Conservation (phyloP, 1,284 basidiomycete genomes). For the Cyathus olla region DNA sequence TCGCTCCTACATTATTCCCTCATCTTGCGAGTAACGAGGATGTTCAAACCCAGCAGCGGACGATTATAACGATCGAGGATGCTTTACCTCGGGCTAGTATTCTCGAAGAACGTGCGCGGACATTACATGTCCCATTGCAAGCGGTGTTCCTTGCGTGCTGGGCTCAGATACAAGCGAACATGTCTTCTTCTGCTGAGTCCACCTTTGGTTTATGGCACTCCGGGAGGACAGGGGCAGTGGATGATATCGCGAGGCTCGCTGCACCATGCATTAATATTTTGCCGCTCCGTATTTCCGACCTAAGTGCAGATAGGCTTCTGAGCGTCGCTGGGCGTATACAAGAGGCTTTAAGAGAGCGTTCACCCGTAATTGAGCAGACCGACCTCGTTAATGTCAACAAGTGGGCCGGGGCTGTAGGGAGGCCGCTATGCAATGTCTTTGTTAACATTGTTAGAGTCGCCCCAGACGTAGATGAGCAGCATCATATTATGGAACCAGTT, state of each 20-base stretch:
- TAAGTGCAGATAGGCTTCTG: constrained; percentile 22
- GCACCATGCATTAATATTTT: constrained; percentile 61
- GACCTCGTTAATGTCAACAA: constrained; percentile 48
- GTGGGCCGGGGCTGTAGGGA: constrained; percentile 42
- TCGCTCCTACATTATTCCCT: constrained; percentile 45
- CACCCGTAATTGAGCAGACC: constrained; percentile 54
- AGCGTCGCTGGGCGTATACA: constrained; percentile 46
- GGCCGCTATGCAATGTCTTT: constrained; percentile 56
- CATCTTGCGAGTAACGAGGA: constrained; percentile 10
- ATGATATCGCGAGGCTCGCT: constrained; percentile 50
- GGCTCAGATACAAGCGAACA: constrained; percentile 52
- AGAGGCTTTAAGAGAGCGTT: constrained; percentile 48
- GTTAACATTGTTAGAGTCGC: constrained; percentile 57
- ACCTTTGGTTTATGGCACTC: constrained; percentile 62
- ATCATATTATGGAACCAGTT: constrained; percentile 26
- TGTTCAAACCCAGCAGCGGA: constrained; percentile 8
- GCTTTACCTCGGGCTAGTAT: not conserved
- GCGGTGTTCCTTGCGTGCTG: constrained; percentile 58
- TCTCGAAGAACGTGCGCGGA: constrained; percentile 36
- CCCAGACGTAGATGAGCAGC: constrained; percentile 12
- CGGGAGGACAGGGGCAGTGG: constrained; percentile 49
- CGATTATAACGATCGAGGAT: constrained; percentile 21
- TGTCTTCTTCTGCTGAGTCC: constrained; percentile 36
- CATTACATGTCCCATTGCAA: constrained; percentile 46
- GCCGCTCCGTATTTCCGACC: constrained; percentile 47